Base-by-base conservation (phyloP, 495 filamentous ascomycete genomes). In the Aspergillus cavernicola region DNA sequence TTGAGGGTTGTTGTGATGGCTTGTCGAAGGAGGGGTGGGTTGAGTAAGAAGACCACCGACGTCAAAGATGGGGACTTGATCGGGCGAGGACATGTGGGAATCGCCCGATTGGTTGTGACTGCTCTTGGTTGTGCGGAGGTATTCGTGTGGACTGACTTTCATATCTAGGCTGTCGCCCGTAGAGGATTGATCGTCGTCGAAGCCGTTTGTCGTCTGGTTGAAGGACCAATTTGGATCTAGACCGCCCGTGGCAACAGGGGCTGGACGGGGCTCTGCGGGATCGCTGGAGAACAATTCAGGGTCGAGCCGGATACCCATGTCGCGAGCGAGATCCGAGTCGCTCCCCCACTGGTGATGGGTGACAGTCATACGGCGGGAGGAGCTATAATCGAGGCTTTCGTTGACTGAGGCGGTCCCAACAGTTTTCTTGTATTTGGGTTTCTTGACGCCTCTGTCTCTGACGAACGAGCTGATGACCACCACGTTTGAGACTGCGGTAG, bases 401-500 rank as follows among this genome's bases (percentile, higher is more conserved):
- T 64, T 76, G 38, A 77, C 78, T 15, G 72, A 77, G 22, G 75
- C 68, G 10, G 75, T 80, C n/a, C 76, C 84, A 43, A 80, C 73
- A 2, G 55, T 59, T 23, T 64, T 69, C 55, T 84, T 84, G 66
- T 81, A 92, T 61, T 86, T 85, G n/a, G 74, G 68, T 65, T 89
- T 91, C 71, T 92, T 92, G 40, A 84, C 72, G 18, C 89, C 89
- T 26, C 82, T 76, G 57, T 92, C 89, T 2, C 89, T 80, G 13
- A 92, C 83, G 53, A 92, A 93, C 0, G 87, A 89, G 32, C 89
- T 89, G 13, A 95, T 81, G 0, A 91, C 85, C 16, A 95, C 72
- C 6, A 80, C 80, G 63, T 95, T 93, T 11, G 89, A 84, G 6
- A 89, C 83, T 1, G 83, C 80, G 12, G 88, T 87, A 26, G 89